A percentile compares a stretch with the other conserved stretches of the same genome.
Evolutionary conservation across 176 grass and related monocot species (phyloP).

Genomic region (Zea luxurians): DNA sequence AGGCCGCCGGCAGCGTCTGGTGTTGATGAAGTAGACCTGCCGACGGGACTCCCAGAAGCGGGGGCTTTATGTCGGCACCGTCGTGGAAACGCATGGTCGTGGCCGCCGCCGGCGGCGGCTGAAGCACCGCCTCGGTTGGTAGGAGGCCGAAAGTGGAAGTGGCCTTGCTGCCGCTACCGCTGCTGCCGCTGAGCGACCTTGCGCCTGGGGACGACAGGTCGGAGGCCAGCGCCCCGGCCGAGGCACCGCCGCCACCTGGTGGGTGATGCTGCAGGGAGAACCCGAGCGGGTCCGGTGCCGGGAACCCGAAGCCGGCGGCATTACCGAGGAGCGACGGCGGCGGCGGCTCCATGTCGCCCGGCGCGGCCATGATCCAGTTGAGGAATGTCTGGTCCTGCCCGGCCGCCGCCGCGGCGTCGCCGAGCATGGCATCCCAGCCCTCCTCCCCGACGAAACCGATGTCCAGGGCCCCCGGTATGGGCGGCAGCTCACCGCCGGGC

Average conservation of each 20-base stretch:
- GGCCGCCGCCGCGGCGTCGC: conserved; percentile 32
- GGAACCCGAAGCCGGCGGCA: conserved; percentile 48
- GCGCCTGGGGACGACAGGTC: conserved; percentile 29
- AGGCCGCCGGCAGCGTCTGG: conserved; percentile 30
- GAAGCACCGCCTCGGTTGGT: background rate
- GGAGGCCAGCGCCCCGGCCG: conserved; percentile 8
- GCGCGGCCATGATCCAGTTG: conserved; percentile 66
- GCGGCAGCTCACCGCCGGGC: conserved; percentile 48
- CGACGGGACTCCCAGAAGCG: conserved; percentile 31
- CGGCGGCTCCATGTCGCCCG: conserved; percentile 29
- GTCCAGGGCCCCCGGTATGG: conserved; percentile 45
- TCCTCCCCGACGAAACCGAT: conserved; percentile 38
- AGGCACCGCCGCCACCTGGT: background rate
- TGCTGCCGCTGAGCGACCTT: conserved; percentile 36
- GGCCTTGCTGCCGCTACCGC: conserved; percentile 33
- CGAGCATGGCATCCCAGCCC: conserved; percentile 67
- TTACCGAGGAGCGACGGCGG: conserved; percentile 30
- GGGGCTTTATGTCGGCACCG: conserved; percentile 30
- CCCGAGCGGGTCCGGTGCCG: conserved; percentile 39
- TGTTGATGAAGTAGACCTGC: conserved; percentile 37
- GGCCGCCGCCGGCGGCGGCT: conserved; percentile 7
- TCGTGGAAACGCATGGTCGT: conserved; percentile 41
- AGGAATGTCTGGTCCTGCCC: conserved; percentile 69
- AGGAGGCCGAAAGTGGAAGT: conserved; percentile 13
- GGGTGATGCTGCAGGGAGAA: conserved; percentile 40